Percentiles rank a stretch among this genome's conserved stretches.
Conservation (phyloP, 129 eudicot genomes). For the Solidago caesia region DNA sequence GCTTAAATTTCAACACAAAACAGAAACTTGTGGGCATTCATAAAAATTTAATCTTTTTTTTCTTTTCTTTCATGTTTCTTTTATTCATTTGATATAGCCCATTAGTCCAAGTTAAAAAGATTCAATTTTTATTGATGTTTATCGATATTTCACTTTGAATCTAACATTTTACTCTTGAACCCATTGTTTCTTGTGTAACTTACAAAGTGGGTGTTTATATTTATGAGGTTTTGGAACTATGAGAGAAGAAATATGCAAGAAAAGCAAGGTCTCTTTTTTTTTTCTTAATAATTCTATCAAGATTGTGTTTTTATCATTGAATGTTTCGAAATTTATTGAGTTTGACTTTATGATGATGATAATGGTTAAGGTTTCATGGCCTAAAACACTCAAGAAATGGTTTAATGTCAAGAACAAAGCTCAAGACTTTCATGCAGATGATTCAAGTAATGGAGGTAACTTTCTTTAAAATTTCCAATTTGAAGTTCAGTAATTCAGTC, state of each 20-base stretch:
- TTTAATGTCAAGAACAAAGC: conserved; percentile 69
- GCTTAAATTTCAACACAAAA: conserved; percentile 32
- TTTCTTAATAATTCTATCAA: conserved; percentile 25
- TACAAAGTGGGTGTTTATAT: conserved; percentile 24
- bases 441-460: conserved; percentile 52
- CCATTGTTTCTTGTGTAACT: conserved; percentile 22
- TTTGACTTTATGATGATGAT: conserved; percentile 32
- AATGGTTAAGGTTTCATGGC: conserved; percentile 74
- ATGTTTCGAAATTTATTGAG: conserved; percentile 14
- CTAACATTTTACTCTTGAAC: conserved; percentile 10
- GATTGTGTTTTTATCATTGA: conserved; percentile 9
- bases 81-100: not conserved
- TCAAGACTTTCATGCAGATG: conserved; percentile 83
- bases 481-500: conserved; percentile 16
- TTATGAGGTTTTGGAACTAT: conserved; percentile 57
- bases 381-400: conserved; percentile 92
- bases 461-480: conserved; percentile 14
- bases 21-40: conserved; percentile 7
- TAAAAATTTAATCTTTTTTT: conserved; percentile 24
- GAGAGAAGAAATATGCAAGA: conserved; percentile 80
- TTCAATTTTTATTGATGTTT: conserved; percentile 25
- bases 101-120: conserved; percentile 19
- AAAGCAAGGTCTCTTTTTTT: conserved; percentile 90
- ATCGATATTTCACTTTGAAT: conserved; percentile 21
- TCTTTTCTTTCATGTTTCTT: conserved; percentile 21